Evolutionary conservation across 2,329 filamentous ascomycete species (phyloP), one percentile per base, ranked within the genome.

Genomic region (Penicillium sp.): DNA sequence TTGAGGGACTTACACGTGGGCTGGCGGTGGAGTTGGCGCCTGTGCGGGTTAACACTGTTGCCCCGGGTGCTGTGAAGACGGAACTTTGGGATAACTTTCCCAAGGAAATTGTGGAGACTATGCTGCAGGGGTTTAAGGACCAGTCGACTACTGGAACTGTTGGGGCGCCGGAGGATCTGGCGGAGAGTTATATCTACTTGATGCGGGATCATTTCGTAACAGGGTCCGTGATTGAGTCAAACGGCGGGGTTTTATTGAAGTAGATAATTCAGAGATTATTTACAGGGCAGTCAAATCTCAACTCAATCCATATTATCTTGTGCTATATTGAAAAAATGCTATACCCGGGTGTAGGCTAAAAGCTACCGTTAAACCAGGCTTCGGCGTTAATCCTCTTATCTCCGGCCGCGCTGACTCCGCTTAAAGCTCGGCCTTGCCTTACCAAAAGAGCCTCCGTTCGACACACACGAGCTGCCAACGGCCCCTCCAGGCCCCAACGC

Each of bases 201-300:
- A 79, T 80, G 77, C 73, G 70, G 58, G 76, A 79, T 65, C 49
- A 60, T 33, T 77, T 73, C 61, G 67, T 70, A 9, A 77, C 71
- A 1, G 77, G 76, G 1, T 61, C 55, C 1, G 46, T 50, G 3
- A 55, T 60, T 14, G 56, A 58, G 20, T 58, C 58, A 2, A 60
- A 55, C 35, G 58, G 58, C 11, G 58, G 58, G 1, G 26, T 27
- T 51, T 27, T 45, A 2, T 45, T 60, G 29, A 48, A 40, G n/a
- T 59, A 46, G 43, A 20, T 29, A 9, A 3, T 5, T 33, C 12
- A 42, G 4, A 11, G 5, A 2, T 2, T 14, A 40, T 40, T 22
- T 20, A 7, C n/a, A 22, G 18, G 8, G 33, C 29, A 31, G 12
- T 31, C 29, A 31, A 31, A 1, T 6, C 1, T 15, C 2, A 11